Evolutionary conservation across 2,329 filamentous ascomycete genomes (phyloP), one percentile per base, ranked within the genome.

Genomic region (Fusarium pininemorale): DNA sequence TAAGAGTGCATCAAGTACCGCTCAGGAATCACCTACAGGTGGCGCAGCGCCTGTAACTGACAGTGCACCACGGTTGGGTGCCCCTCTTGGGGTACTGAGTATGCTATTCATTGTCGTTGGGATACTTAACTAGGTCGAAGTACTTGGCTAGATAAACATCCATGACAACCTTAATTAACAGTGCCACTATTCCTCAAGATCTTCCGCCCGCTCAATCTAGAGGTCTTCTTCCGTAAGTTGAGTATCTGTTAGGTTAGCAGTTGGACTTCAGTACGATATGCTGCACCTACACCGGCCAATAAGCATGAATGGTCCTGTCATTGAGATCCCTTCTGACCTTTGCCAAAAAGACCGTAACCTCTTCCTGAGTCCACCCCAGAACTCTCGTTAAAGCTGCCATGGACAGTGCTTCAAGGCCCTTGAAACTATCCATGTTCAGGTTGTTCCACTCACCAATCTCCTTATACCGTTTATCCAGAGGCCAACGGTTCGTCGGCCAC

Each of bases 401-500:
- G 0, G 70, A 51, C 0, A 74, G 11, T 2, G 64, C 74, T 13
- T 77, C 67, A 3, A 74, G 54, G 0, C 70, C 76, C 9, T 73
- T 60, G 20, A 63, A 73, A 8, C 41, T 54, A 12, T 66, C 54
- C 58, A 77, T 66, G 7, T 72, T 78, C 3, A 44, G 28, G 6
- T 69, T 68, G 2, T 69, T 59, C 70, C 73, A 77, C 13, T 66
- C 47, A 0, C 75, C 73, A 30, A 76, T 51, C n/a, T 73, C 63
- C 12, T 77, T 77, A 18, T 69, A 55, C 37, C 70, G 69, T 28
- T 65, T 66, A 22, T 77, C 70, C 0, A 44, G 30, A 0, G 75
- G 68, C 68, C 70, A 77, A 2, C 63, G 16, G 15, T 75, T 74
- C 7, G 55, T 74, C 2, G 75, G 75, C 73, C 75, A 77, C 35